Base-by-base conservation (phyloP, 768 basidiomycete species). In the Kwoniella mangroviensis region DNA sequence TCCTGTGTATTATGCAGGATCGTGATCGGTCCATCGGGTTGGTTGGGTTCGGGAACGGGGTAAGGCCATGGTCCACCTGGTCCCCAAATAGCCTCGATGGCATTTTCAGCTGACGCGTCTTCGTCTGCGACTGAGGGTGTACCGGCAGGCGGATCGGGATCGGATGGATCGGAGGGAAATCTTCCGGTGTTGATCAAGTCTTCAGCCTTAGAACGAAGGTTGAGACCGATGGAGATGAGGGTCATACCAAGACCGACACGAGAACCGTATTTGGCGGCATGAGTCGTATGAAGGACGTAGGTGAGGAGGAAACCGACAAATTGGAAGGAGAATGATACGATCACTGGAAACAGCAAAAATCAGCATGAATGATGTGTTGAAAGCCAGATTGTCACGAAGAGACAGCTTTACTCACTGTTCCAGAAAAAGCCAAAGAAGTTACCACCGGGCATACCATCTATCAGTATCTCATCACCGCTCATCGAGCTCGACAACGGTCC, bases 321-420 rank as follows among this genome's bases (percentile, higher is more conserved):
- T 84, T 98, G 94, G 90, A 99, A 98, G 85, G 94, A 93, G 85
- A 91, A 91, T 7, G 93, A 95, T 67, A 93, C 89, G 85, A 94
- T 88, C 88, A 85, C 72, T 88, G 77, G 84, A 94, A 95, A 42
- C n/a, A 7, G 7, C 2, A 15, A 53, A 2, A 19, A 24, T 52
- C 49, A 63, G 62, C 45, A 28, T 53, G 2, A 49, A 12, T 15
- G 26, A 7, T 19, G 24, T 6, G 21, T 2, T 61, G 9, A 55
- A 26, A 26, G 22, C 4, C 28, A 21, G 34, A 7, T 34, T 34
- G 34, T 34, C 34, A 34, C 34, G 34, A 49, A 63, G 57, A 22
- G 17, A 69, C 55, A 56, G 53, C 22, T 26, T 3, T 26, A 72
- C 79, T 71, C 56, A 81, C 79, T 45, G 56, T 83, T 81, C 82